These are phyloP conservation scores for Alternaria viburni DNA, from an alignment of 2,329 filamentous ascomycete genomes.

Conservation along the genomic window DNA sequence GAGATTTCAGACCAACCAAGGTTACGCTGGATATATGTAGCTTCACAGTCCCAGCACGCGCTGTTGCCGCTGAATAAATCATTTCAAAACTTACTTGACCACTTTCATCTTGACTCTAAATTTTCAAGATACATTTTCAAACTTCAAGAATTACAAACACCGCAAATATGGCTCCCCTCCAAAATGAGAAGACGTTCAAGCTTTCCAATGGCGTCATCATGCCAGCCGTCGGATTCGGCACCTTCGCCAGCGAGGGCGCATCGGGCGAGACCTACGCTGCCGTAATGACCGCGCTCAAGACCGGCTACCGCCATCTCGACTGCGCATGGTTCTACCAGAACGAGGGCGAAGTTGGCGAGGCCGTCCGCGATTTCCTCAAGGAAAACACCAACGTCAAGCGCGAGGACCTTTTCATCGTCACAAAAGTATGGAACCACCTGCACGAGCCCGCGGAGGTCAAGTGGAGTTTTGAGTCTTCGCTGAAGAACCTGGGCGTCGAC, in stretches of 20 bases:
- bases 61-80: not conserved
- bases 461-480: constrained; percentile 65
- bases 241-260: constrained; percentile 74
- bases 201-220: constrained; percentile 67
- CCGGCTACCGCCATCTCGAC: constrained; percentile 70
- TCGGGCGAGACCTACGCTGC: constrained; percentile 61
- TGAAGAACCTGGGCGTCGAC: constrained; percentile 64
- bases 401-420: constrained; percentile 72
- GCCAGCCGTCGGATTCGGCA: constrained; percentile 74
- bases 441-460: constrained; percentile 66
- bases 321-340: constrained; percentile 76
- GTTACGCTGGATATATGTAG: constrained; percentile 9
- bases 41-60: constrained; percentile 1
- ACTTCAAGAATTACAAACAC: not conserved
- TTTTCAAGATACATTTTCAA: not conserved
- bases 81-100: not conserved
- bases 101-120: not conserved
- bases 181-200: constrained; percentile 55
- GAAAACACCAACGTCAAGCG: constrained; percentile 62
- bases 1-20: constrained; percentile 8
- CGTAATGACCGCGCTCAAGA: constrained; percentile 63
- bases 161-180: constrained; percentile 35
- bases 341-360: constrained; percentile 72
- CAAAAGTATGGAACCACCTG: constrained; percentile 68
- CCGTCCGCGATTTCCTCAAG: constrained; percentile 65